These are phyloP conservation scores for Fistulinella cinereoalba DNA, from an alignment of 1,284 basidiomycete genomes.

Conservation along the genomic window DNA sequence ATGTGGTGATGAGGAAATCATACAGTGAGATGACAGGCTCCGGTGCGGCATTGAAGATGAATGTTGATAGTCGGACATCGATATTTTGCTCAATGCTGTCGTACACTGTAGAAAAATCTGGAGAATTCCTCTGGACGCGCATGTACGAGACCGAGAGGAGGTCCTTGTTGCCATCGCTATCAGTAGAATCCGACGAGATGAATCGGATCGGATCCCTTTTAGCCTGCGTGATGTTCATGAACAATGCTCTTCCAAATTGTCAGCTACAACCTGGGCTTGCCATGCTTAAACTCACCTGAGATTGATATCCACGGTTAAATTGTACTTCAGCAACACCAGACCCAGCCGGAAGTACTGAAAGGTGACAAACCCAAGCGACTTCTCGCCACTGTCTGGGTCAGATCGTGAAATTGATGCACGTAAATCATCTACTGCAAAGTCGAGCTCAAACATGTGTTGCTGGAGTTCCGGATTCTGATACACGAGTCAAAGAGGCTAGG, in stretches of 20 bases:
- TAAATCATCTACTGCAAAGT: conserved; percentile 89
- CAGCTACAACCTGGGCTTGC: neutral
- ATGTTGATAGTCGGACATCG: conserved; percentile 88
- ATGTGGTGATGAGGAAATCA: conserved; percentile 98
- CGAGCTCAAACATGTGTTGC: conserved; percentile 87
- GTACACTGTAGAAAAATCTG: conserved; percentile 81
- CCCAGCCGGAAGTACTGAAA: conserved; percentile 80
- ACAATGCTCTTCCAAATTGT: conserved; percentile 51
- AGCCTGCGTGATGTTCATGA: conserved; percentile 69
- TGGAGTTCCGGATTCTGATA: conserved; percentile 56
- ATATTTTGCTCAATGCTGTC: conserved; percentile 90
- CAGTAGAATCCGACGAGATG: conserved; percentile 67
- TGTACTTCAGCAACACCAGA: conserved; percentile 76
- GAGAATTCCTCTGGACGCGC: conserved; percentile 81
- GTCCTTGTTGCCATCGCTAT: conserved; percentile 54
- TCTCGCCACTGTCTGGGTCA: conserved; percentile 58
- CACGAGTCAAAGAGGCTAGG: conserved; percentile 16
- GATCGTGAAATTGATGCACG: conserved; percentile 81
- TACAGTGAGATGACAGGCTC: conserved; percentile 92
- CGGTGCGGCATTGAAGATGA: conserved; percentile 87
- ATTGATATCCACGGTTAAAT: conserved; percentile 86
- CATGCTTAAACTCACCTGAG: conserved; percentile 53
- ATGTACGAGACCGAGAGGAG: conserved; percentile 85
- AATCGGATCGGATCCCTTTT: conserved; percentile 62
- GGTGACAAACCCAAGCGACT: conserved; percentile 74